A percentile compares a stretch with the other conserved stretches of the same genome.
phyloP scores from a whole-genome alignment of 2,329 filamentous ascomycete genomes.

The Tolypocladium sp. region DNA sequence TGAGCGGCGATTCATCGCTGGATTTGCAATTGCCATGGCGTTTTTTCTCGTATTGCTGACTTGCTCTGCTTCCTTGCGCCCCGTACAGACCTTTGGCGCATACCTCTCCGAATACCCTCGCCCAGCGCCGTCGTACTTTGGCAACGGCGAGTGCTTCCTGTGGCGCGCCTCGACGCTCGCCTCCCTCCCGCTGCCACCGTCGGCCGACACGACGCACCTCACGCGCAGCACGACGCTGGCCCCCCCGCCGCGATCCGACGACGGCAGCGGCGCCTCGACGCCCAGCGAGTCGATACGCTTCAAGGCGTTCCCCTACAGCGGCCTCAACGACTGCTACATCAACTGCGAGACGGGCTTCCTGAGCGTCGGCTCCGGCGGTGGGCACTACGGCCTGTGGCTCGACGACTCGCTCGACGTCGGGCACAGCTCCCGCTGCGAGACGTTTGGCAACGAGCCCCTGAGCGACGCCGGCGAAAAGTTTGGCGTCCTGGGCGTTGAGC shows the following conservation, averaged over 20 bases:
- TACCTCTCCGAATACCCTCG: conserved; percentile 87
- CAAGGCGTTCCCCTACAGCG: conserved; percentile 94
- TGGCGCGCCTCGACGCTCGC: conserved; percentile 52
- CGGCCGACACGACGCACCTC: conserved; percentile 39
- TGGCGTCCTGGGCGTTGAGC: conserved; percentile 78
- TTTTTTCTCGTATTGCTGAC: background rate
- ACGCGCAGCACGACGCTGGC: conserved; percentile 29
- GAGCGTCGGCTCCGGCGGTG: conserved; percentile 79
- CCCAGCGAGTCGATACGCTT: conserved; percentile 72
- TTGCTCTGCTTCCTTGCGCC: background rate
- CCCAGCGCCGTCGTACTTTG: conserved; percentile 77
- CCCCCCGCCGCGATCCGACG: conserved; percentile 14
- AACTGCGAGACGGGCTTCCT: conserved; percentile 81
- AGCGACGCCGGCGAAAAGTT: conserved; percentile 93
- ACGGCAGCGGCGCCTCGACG: conserved; percentile 11
- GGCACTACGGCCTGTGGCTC: conserved; percentile 89
- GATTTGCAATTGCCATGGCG: background rate
- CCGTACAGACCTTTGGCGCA: conserved; percentile 67
- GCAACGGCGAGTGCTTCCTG: conserved; percentile 87
- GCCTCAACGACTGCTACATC: conserved; percentile 94
- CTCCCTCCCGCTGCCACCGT: conserved; percentile 41
- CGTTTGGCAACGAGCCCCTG: conserved; percentile 89
- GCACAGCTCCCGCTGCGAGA: conserved; percentile 74
- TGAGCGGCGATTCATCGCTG: background rate
- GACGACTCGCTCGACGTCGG: conserved; percentile 78